Base-by-base conservation (phyloP, 768 basidiomycete species). In the Cubamyces lactineus region DNA sequence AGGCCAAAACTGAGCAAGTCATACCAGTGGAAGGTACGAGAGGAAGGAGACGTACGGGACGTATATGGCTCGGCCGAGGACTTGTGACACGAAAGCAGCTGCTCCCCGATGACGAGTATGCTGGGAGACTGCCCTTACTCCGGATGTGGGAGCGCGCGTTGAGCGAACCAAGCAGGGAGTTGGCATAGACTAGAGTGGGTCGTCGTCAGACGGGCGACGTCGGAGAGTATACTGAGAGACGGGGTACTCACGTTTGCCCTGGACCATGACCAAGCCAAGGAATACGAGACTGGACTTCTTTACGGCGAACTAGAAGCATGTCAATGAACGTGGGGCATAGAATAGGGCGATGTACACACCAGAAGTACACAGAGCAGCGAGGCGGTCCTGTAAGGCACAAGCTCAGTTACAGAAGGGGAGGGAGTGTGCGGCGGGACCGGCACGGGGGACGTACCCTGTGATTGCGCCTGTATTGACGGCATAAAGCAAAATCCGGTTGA, bases 191-290 rank as follows among this genome's bases (percentile, higher is more conserved):
- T 62, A 17, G 3, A 19, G 17, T 8, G 13, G 5, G 8, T 21
- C 30, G 7, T 26, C 11, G 19, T 40, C 16, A 57, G 48, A 28
- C n/a, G 34, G 34, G 6, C 23, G 39, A 30, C 6, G 43, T 11
- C 19, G 6, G 9, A 21, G 23, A 30, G n/a, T 8, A 6, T 40
- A 42, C 15, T 9, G 28, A 24, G 4, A 48, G 17, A 12, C 49
- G 5, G 38, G 26, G 26, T 13, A 53, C 58, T 49, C 38, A 64
- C 63, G 63, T 30, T 64, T 64, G 11, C 53, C 28, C 41, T 64
- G 63, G 45, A 64, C 60, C 58, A 55, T 59, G 49, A 64, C 58
- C n/a, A 64, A 54, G 3, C 63, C 63, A 24, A 64, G 58, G 55
- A 64, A 64, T 42, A 48, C 49, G 23, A 64, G 54, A 28, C 63